Percentiles rank a stretch among this genome's conserved stretches.
Evolutionary conservation across 2,329 filamentous ascomycete species (phyloP).

Genomic region (Hypoxylon sp.): DNA sequence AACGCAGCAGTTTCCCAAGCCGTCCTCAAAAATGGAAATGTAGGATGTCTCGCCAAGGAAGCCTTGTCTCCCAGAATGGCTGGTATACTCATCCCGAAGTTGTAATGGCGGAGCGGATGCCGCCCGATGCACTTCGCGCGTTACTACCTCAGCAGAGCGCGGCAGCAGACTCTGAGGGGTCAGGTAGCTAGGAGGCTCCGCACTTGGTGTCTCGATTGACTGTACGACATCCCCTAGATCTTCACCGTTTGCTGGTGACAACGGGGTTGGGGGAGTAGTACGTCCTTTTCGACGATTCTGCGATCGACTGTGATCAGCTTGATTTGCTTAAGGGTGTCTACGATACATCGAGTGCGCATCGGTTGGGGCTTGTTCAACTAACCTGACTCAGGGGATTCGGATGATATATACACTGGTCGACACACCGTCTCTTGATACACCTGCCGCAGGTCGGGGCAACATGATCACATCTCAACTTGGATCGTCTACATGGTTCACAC

Average conservation of each 20-base stretch:
- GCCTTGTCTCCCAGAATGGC: constrained; percentile 48
- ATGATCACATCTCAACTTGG: constrained; percentile 57
- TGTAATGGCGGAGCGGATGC: constrained; percentile 54
- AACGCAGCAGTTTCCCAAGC: constrained; percentile 50
- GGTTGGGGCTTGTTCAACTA: constrained; percentile 33
- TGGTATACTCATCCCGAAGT: constrained; percentile 40
- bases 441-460: constrained; percentile 55
- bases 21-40: constrained; percentile 54
- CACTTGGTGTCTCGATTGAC: constrained; percentile 46
- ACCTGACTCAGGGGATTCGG: constrained; percentile 55
- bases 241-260: constrained; percentile 41
- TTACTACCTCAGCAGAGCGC: constrained; percentile 35
- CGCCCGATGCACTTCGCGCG: constrained; percentile 48
- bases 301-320: constrained; percentile 11
- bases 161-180: constrained; percentile 19
- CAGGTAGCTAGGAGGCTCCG: constrained; percentile 18
- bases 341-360: neutral
- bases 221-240: constrained; percentile 34
- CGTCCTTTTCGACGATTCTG: constrained; percentile 44
- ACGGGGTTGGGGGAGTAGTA: constrained; percentile 46
- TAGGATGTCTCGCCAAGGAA: constrained; percentile 55
- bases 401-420: constrained; percentile 55
- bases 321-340: constrained; percentile 4
- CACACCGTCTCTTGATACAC: constrained; percentile 53
- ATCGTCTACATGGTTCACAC: constrained; percentile 54